Evolutionary conservation across 2,329 filamentous ascomycete species (phyloP).

Genomic region (Ophiostoma himal-ulmi): DNA sequence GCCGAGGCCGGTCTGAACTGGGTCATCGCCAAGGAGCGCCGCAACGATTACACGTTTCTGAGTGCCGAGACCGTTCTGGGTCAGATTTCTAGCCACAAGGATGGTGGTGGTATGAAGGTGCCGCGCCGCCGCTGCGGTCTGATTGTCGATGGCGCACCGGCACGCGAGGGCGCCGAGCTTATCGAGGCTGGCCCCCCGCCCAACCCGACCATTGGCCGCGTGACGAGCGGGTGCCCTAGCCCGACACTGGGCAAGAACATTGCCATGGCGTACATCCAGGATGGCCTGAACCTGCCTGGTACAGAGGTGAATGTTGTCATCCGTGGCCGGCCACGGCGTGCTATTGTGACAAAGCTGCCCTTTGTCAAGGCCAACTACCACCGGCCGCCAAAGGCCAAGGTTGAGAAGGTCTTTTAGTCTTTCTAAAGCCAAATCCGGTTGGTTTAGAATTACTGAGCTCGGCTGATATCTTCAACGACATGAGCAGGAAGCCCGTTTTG

Average conservation of each 20-base stretch:
- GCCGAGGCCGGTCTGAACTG: slow-evolving; percentile 58
- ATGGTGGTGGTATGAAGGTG: slow-evolving; percentile 66
- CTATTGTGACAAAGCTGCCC: slow-evolving; percentile 78
- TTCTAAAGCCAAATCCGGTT: too few relatives aligned
- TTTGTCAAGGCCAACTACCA: slow-evolving; percentile 73
- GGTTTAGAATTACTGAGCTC: too few relatives aligned
- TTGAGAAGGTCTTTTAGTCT: neutral
- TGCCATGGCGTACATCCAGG: slow-evolving; percentile 87
- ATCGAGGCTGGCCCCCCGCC: slow-evolving; percentile 40
- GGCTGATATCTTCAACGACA: neutral
- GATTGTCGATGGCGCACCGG: slow-evolving; percentile 76
- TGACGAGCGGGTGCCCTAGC: slow-evolving; percentile 88
- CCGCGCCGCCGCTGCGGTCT: slow-evolving; percentile 72
- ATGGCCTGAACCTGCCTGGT: slow-evolving; percentile 75
- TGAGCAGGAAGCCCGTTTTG: neutral
- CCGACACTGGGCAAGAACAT: slow-evolving; percentile 86
- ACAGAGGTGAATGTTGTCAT: slow-evolving; percentile 75
- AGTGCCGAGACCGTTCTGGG: slow-evolving; percentile 71
- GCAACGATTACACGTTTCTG: slow-evolving; percentile 64
- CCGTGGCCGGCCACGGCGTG: slow-evolving; percentile 68
- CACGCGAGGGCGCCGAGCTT: slow-evolving; percentile 81
- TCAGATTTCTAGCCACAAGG: slow-evolving; percentile 63
- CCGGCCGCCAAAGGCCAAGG: slow-evolving; percentile 4
- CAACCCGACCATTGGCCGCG: slow-evolving; percentile 51
- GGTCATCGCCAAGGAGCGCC: slow-evolving; percentile 78